Conservation (phyloP, 2,329 filamentous ascomycete species). For the Gaeumannomyces tritici region DNA sequence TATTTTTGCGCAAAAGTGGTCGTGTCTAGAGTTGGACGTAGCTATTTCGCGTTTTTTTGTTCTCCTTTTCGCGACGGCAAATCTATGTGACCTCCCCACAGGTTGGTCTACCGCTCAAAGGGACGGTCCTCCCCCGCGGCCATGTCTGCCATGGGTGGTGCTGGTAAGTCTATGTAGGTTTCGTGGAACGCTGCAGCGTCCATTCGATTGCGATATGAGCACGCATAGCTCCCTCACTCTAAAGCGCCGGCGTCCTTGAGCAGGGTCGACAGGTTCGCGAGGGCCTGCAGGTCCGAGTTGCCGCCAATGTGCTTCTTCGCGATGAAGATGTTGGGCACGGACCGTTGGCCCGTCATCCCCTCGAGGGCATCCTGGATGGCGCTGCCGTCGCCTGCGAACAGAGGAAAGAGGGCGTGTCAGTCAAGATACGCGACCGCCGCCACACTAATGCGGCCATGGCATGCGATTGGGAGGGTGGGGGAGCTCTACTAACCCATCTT, state of each 20-base stretch:
- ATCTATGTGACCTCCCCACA: background rate
- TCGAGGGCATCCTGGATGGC: conserved; percentile 76
- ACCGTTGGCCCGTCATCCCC: conserved; percentile 72
- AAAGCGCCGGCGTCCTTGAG: conserved; percentile 31
- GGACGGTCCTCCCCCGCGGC: background rate
- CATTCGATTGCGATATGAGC: background rate
- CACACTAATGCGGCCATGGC: conserved; percentile 10
- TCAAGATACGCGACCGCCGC: background rate
- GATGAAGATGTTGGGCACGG: conserved; percentile 96
- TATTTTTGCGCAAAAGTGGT: background rate
- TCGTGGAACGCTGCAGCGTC: background rate
- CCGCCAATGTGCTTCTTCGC: conserved; percentile 85
- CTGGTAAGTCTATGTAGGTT: background rate
- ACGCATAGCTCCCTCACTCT: background rate
- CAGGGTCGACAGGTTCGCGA: conserved; percentile 46
- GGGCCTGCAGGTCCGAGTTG: conserved; percentile 75
- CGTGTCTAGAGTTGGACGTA: too few relatives aligned
- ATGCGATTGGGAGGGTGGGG: background rate
- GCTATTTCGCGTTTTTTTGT: background rate
- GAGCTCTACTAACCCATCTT: conserved; percentile 54
- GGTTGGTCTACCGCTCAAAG: background rate
- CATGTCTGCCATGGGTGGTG: background rate
- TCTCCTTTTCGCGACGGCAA: too few relatives aligned
- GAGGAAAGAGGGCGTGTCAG: background rate
- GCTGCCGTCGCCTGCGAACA: conserved; percentile 61